Evolutionary conservation across 352 stramenopile species (phyloP).

Genomic region (Pythium oligandrum): DNA sequence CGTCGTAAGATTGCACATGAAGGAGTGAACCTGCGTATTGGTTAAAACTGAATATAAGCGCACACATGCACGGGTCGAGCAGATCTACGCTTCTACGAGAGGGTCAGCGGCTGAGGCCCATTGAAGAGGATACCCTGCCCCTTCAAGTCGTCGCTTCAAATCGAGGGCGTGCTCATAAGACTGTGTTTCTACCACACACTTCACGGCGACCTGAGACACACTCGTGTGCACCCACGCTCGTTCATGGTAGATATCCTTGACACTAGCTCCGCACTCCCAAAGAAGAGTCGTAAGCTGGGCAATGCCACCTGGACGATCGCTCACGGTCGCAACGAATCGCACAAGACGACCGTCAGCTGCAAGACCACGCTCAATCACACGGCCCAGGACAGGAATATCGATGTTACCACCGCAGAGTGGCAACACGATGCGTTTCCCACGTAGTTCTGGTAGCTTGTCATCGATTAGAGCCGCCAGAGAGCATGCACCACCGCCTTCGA

Average conservation of each 20-base stretch:
- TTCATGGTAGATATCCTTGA: slow-evolving; percentile 98
- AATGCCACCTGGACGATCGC: slow-evolving; percentile 94
- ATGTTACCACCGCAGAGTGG: slow-evolving; percentile 98
- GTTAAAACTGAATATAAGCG: no score
- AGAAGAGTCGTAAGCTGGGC: slow-evolving; percentile 89
- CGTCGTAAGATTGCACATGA: no score
- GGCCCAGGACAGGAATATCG: slow-evolving; percentile 92
- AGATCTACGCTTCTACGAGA: slow-evolving; percentile 9
- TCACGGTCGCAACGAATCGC: slow-evolving; percentile 96
- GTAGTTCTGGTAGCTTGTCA: slow-evolving; percentile 90
- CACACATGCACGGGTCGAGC: no score
- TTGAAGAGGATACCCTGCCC: slow-evolving; percentile 84
- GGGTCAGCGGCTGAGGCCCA: slow-evolving; percentile 49
- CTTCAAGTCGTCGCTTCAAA: slow-evolving; percentile 82
- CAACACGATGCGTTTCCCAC: slow-evolving; percentile 92
- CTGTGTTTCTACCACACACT: slow-evolving; percentile 95
- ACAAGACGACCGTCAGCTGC: slow-evolving; percentile 95
- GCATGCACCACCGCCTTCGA: slow-evolving; percentile 93
- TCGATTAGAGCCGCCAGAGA: slow-evolving; percentile 94
- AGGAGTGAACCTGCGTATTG: no score
- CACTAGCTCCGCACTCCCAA: slow-evolving; percentile 83
- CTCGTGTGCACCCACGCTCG: slow-evolving; percentile 93
- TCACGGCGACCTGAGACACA: slow-evolving; percentile 94
- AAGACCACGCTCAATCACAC: slow-evolving; percentile 95
- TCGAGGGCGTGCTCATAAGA: slow-evolving; percentile 90